These are phyloP conservation scores for Neurospora discreta DNA, from an alignment of 495 filamentous ascomycete species.

Conservation along the genomic window DNA sequence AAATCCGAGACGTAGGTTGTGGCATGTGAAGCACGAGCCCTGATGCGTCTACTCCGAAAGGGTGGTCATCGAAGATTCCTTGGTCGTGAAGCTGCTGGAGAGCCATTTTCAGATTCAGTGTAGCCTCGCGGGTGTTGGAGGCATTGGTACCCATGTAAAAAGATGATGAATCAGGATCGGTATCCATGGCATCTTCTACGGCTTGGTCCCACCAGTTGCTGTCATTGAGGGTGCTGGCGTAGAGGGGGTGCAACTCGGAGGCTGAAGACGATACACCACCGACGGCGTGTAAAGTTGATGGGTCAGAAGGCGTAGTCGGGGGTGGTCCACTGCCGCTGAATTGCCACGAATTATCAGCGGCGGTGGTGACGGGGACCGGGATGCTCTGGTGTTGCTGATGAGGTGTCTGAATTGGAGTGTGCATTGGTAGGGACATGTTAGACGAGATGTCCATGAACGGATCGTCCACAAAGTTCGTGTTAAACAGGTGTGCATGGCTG, in stretches of 20 bases:
- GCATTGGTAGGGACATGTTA: conserved; percentile 10
- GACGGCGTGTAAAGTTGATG: not conserved
- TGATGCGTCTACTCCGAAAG: conserved; percentile 11
- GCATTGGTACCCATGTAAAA: conserved; percentile 5
- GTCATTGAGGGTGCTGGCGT: not conserved
- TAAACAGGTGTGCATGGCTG: conserved; percentile 14
- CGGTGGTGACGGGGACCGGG: not conserved
- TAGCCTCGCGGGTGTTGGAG: conserved; percentile 1
- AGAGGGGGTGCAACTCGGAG: not conserved
- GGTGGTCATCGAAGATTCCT: conserved; percentile 18
- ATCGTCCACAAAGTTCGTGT: conserved; percentile 22
- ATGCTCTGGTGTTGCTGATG: not conserved
- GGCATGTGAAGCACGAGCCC: conserved; percentile 32
- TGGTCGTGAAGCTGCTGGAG: conserved; percentile 3
- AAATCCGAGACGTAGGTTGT: conserved; percentile 4
- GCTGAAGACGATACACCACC: not conserved
- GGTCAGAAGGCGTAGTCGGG: conserved; percentile 1
- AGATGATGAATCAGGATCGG: not conserved
- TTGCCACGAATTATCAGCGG: not conserved
- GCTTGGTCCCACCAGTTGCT: conserved; percentile 23
- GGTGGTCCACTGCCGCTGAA: conserved; percentile 1
- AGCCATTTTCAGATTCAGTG: not conserved
- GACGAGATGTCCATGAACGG: conserved; percentile 19
- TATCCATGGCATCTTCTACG: conserved; percentile 11
- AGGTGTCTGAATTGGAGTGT: conserved; percentile 24